Evolutionary conservation across 75 land plant genomes (phyloP).

Genomic region (Gnetum montanum): DNA sequence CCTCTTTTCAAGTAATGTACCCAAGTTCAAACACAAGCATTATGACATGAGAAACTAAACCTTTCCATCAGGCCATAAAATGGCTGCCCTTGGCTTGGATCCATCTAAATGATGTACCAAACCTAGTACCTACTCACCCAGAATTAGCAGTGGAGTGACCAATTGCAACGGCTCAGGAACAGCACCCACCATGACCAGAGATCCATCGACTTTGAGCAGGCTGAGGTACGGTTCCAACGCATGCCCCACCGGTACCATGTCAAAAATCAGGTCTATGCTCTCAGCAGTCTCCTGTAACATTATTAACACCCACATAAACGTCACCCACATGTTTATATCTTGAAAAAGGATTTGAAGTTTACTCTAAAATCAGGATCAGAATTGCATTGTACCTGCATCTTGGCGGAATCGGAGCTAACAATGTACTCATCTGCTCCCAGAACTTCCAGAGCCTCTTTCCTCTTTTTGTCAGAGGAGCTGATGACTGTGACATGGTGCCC

Average conservation of each 20-base stretch:
- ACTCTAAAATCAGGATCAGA: neutral
- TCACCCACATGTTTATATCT: neutral
- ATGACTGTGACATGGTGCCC: slow-evolving; percentile 91
- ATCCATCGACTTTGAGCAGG: slow-evolving; percentile 42
- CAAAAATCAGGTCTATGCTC: slow-evolving; percentile 51
- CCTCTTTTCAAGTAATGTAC: too few species aligned
- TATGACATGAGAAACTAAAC: too few species aligned
- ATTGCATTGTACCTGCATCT: slow-evolving; percentile 16
- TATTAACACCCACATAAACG: neutral
- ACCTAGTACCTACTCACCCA: too few species aligned
- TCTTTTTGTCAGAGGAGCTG: slow-evolving; percentile 83
- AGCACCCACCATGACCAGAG: slow-evolving; percentile 59
- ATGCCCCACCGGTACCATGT: slow-evolving; percentile 73
- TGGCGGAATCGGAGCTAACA: slow-evolving; percentile 50
- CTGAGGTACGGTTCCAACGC: slow-evolving; percentile 10
- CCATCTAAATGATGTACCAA: too few species aligned
- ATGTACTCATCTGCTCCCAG: slow-evolving; percentile 79
- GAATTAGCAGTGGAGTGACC: slow-evolving; percentile 44
- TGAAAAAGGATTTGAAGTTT: neutral
- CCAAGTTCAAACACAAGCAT: too few species aligned
- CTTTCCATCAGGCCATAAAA: too few species aligned
- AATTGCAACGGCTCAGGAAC: slow-evolving; percentile 56
- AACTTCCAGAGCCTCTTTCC: slow-evolving; percentile 68
- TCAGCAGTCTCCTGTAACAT: slow-evolving; percentile 34
- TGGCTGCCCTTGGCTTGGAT: too few species aligned